Evolutionary conservation across 1,139 yeast genomes (phyloP), one percentile per base, ranked within the genome.

Genomic region (Diutina rugosa): DNA sequence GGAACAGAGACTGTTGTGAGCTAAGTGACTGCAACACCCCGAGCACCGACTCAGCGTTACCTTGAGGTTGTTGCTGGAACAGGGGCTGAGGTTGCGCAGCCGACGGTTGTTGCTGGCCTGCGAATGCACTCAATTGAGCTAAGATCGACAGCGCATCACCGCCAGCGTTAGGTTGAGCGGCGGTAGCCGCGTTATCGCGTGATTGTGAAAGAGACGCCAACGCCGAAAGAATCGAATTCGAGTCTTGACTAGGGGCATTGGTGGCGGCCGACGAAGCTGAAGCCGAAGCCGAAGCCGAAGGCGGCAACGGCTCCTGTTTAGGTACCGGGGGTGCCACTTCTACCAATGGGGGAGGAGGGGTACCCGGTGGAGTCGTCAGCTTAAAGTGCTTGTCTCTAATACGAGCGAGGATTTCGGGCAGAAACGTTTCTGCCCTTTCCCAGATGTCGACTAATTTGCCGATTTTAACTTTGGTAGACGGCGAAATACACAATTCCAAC

Each of bases 381-480:
- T 76, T 73, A 64, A 84, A 85, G 69, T 81, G 82, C 64, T 80
- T 83, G n/a, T 73, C 69, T 67, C 84, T 80, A 58, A 88, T 79
- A 28, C 78, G 69, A 56, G 77, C 71, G 59, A 91, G 73, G 47
- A 78, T 72, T 52, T 77, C 76, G 51, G 79, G 78, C 56, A 78
- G 76, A 70, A 93, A 93, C 16, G 97, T 87, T 56, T 82, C 84
- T 45, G 93, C 87, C 62, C 90, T 82, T 64, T 84, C 90, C 99
- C 99, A 93, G 64, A 93, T 91, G 61, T 89, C 96, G 62, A 93
- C 80, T 63, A 93, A 78, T 70, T 90, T 91, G 65, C 83, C 77
- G 62, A 90, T 82, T 69, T 90, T 93, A 59, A 82, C 89, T 66
- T 76, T 75, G 62, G 82, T 84, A 56, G 80, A 75, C 57, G 77